phyloP scores from a whole-genome alignment of 371 early-diverging fungal genomes.

The Basidiobolus meristosporus region DNA sequence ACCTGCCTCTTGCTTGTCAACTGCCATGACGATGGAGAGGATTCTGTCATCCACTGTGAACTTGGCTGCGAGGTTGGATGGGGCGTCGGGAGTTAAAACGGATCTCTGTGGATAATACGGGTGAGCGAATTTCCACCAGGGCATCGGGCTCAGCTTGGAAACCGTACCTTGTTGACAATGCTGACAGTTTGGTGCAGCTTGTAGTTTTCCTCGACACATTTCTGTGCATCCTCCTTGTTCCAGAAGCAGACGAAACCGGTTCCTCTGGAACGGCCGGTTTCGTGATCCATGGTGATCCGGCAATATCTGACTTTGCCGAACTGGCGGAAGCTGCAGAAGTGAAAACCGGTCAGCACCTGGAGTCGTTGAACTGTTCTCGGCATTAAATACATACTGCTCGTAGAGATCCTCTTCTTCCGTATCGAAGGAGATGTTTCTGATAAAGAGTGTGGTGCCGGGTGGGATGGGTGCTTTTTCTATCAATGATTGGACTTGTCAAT shows the following conservation, averaged over 20 bases:
- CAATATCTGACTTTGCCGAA: slow-evolving; percentile 72
- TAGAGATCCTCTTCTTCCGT: slow-evolving; percentile 63
- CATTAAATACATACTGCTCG: slow-evolving; percentile 27
- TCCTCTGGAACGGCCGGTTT: slow-evolving; percentile 67
- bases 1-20: slow-evolving; percentile 46
- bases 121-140: no score
- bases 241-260: slow-evolving; percentile 84
- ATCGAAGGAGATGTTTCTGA: slow-evolving; percentile 82
- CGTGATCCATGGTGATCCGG: slow-evolving; percentile 58
- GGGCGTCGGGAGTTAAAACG: slow-evolving; percentile 44
- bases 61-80: slow-evolving; percentile 24
- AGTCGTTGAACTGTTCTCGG: slow-evolving; percentile 7
- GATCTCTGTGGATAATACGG: no score
- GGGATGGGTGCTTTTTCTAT: slow-evolving; percentile 7
- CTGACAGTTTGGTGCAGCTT: slow-evolving; percentile 25
- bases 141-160: no score
- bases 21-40: slow-evolving; percentile 60
- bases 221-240: slow-evolving; percentile 46
- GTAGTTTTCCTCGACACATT: slow-evolving; percentile 43
- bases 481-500: no score
- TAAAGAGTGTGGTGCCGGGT: slow-evolving; percentile 63
- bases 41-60: slow-evolving; percentile 69
- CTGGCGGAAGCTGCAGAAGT: slow-evolving; percentile 30
- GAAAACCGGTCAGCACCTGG: no score
- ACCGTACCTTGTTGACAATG: no score